Conservation (phyloP, 768 basidiomycete species). For the Lactarius deliciosus region DNA sequence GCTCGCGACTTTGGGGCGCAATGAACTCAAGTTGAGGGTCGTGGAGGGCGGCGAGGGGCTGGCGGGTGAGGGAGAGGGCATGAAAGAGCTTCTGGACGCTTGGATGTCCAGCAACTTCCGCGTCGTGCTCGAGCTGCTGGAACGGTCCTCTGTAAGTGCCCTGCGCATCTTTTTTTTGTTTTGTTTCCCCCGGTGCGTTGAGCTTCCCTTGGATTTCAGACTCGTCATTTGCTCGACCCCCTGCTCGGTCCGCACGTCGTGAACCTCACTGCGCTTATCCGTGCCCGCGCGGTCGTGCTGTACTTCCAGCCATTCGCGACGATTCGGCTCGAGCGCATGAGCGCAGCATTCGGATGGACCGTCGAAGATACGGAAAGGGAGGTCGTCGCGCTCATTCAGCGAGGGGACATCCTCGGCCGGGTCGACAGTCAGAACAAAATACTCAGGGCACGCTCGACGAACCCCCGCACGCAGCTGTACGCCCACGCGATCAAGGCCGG, state of each 20-base stretch:
- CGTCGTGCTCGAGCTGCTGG: constrained; percentile 71
- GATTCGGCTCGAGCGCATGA: constrained; percentile 82
- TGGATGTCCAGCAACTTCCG: constrained; percentile 90
- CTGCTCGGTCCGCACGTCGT: constrained; percentile 70
- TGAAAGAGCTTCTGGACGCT: constrained; percentile 77
- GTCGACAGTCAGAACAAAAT: constrained; percentile 94
- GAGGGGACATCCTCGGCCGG: constrained; percentile 73
- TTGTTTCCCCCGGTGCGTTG: background rate
- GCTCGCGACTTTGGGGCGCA: constrained; percentile 71
- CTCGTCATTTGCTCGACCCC: constrained; percentile 74
- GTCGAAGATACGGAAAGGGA: constrained; percentile 68
- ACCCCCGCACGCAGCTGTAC: constrained; percentile 77
- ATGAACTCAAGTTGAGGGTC: constrained; percentile 69
- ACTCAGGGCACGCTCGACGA: constrained; percentile 73
- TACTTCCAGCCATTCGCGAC: constrained; percentile 91
- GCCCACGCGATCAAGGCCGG: constrained; percentile 73
- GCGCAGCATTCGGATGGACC: constrained; percentile 79
- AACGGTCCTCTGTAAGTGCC: constrained; percentile 60
- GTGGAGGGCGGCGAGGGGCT: constrained; percentile 37
- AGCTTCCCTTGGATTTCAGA: constrained; percentile 42
- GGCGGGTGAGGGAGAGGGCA: constrained; percentile 28
- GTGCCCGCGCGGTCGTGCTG: constrained; percentile 73
- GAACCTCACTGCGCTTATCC: constrained; percentile 66
- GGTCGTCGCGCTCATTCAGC: constrained; percentile 76
- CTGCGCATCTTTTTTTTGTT: constrained; percentile 4